Evolutionary conservation across 1,139 yeast genomes (phyloP), one percentile per base, ranked within the genome.

Genomic region (Geotrichum phurueaensis): DNA sequence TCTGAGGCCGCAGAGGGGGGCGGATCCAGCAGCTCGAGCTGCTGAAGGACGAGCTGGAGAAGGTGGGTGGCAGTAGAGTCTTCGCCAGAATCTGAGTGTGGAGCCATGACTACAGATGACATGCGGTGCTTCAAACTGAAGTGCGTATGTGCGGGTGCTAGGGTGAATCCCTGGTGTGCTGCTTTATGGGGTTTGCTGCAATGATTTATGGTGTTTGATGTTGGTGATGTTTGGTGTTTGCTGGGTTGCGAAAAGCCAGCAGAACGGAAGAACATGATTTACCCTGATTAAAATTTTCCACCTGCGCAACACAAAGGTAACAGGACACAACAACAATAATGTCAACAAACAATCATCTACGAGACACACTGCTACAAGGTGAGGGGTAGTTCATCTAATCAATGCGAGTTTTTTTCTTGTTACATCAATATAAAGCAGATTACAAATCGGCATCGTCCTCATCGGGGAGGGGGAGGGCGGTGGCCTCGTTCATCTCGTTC

Each of bases 361-460:
- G 6, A 48, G 2, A 10, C 20, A 22, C 51, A 22, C 51, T 48
- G 15, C 10, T 15, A 48, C n/a, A n/a, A n/a, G n/a, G n/a, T n/a
- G n/a, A 48, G 10, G 20, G 20, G 15, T n/a, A n/a, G 51, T 47
- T 20, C 27, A 20, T 23, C 31, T 25, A 48, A 48, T 48, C 27
- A 23, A 48, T 48, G 31, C 27, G 29, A 18, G 29, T 22, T 22
- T 22, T 25, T 48, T 54, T 47, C 45, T 27, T 27, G 22, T 18
- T 20, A 47, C 31, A 22, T 43, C 20, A 47, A 36, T 33, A 48
- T 20, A 48, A 48, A 48, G 27, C 51, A 22, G 13, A 71, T 81
- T 89, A 92, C 81, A 92, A 87, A 79, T 92, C 98, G 75, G 97
- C 98, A 76, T 95, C 99, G 77, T 95, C 99, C 81, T 95, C 99